Evolutionary conservation across 768 basidiomycete genomes (phyloP), one percentile per base, ranked within the genome.

Genomic region (Suillus subalutaceus): DNA sequence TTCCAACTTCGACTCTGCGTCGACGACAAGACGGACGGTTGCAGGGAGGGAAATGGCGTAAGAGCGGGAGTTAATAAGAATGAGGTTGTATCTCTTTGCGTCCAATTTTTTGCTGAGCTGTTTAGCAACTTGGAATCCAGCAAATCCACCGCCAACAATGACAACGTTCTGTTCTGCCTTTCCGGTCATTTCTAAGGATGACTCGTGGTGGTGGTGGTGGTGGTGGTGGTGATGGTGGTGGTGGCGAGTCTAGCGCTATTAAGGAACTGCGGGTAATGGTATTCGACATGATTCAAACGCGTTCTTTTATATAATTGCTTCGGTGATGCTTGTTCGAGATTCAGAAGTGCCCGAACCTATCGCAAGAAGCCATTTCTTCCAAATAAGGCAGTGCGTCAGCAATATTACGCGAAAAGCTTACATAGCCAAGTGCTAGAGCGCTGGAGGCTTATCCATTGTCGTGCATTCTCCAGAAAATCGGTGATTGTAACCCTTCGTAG

Each of bases 61-160:
- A 2, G 86, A 79, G 1, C 83, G 83, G 0, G 83, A 72, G 53
- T 81, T 84, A 67, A 92, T 77, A 68, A 92, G 82, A 65, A 86
- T 75, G 65, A 92, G 72, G 66, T 82, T 80, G 75, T 85, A 82
- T 44, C 79, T 80, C 10, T 77, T 71, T 0, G 81, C 64, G 72
- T 86, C 80, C 67, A 91, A 82, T 53, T 80, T 81, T 13, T 79
- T 72, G 4, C 87, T 84, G 65, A 91, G 86, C 2, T 72, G 73
- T 35, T 82, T 80, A 2, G 82, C 83, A 60, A 84, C 68, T 12
- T 78, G 68, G 37, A 78, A 75, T 15, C 90, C 89, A 1, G 81
- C 82, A 20, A 10, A 67, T n/a, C 75, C 78, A 60, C 87, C 90
- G 37, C 86, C 90, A 52, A 88, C 87, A 61, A 89, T 76, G 67